Conservation (phyloP, 495 filamentous ascomycete genomes). For the Tuber microsphaerosporum region DNA sequence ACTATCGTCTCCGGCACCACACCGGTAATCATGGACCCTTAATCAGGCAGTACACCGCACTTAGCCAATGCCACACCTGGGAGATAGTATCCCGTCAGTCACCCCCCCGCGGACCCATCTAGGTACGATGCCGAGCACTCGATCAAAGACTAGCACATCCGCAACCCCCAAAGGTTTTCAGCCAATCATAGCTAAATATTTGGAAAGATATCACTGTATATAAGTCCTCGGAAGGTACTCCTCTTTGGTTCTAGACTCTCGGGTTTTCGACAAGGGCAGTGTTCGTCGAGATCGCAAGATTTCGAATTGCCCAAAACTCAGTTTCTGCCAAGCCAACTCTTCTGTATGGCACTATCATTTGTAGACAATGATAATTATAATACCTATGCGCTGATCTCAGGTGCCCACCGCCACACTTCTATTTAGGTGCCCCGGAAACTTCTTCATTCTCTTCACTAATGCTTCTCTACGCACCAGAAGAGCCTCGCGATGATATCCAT, state of each 20-base stretch:
- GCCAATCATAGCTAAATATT: neutral
- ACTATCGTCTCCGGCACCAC: too few species aligned
- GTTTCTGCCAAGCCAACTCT: neutral
- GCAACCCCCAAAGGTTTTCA: neutral
- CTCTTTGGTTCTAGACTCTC: neutral
- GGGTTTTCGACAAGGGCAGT: neutral
- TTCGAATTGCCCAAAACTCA: neutral
- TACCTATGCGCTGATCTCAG: neutral
- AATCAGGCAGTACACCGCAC: neutral
- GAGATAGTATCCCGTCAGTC: neutral
- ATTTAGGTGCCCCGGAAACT: neutral
- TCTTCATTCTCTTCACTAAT: neutral
- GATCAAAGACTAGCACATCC: neutral
- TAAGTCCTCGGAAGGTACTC: neutral
- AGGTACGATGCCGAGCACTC: neutral
- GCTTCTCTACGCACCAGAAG: neutral
- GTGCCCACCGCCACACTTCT: neutral
- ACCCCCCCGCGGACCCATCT: neutral
- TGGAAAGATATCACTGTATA: neutral
- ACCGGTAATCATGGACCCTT: neutral
- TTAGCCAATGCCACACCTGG: neutral
- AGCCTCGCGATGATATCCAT: neutral
- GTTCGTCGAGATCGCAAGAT: too few species aligned
- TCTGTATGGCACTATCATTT: neutral
- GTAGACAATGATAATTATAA: too few species aligned